These are phyloP conservation scores for Debaryomyces nepalensis DNA, from an alignment of 1,139 yeast genomes.

Conservation along the genomic window DNA sequence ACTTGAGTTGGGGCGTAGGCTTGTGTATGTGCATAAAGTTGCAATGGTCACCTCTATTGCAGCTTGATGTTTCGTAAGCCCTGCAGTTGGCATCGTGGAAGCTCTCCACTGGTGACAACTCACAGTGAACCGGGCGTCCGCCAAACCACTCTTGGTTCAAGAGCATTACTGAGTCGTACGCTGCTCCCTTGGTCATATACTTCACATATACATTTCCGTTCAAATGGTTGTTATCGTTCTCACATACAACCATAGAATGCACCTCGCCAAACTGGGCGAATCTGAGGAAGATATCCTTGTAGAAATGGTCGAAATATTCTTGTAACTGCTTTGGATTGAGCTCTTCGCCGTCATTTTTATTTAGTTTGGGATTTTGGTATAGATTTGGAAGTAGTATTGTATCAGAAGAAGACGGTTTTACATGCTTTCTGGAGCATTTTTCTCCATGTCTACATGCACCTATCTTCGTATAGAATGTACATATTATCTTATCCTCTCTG, in stretches of 20 bases:
- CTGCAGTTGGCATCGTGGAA: constrained; percentile 76
- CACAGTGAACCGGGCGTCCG: constrained; percentile 79
- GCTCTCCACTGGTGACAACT: constrained; percentile 74
- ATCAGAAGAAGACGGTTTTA: constrained; percentile 67
- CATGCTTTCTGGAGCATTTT: constrained; percentile 79
- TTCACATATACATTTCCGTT: constrained; percentile 84
- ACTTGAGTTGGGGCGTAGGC: constrained; percentile 52
- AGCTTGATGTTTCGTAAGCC: constrained; percentile 64
- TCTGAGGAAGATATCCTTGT: constrained; percentile 73
- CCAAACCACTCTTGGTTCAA: constrained; percentile 85
- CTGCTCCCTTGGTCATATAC: constrained; percentile 59
- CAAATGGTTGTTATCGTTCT: constrained; percentile 77
- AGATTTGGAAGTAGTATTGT: constrained; percentile 72
- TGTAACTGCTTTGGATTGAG: constrained; percentile 48
- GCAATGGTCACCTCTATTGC: constrained; percentile 81
- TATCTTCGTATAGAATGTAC: constrained; percentile 73
- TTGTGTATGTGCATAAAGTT: constrained; percentile 82
- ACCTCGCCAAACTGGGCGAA: constrained; percentile 69
- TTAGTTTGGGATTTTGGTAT: constrained; percentile 65
- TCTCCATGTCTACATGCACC: constrained; percentile 97
- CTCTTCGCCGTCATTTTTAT: constrained; percentile 37
- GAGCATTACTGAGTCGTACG: constrained; percentile 60
- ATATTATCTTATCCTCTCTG: constrained; percentile 30
- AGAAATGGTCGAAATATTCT: constrained; percentile 64
- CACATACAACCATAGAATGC: constrained; percentile 73